These are phyloP conservation scores for Candida sphagnicola DNA, from an alignment of 805 yeast species.

Conservation along the genomic window DNA sequence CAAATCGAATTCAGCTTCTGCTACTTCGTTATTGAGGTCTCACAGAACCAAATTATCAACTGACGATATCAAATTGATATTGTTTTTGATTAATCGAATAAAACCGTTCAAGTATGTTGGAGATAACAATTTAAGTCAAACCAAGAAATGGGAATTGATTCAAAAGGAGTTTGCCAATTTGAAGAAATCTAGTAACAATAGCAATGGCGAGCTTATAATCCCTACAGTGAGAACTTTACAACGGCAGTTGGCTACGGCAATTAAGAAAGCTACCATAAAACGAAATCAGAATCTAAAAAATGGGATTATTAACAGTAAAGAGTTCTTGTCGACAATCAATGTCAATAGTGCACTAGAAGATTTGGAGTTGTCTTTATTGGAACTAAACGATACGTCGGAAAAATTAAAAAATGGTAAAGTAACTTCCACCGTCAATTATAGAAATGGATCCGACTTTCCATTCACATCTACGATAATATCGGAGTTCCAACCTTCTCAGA, in stretches of 20 bases:
- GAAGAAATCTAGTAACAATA: conserved; percentile 8
- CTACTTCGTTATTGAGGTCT: conserved; percentile 4
- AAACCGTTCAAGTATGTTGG: conserved; percentile 38
- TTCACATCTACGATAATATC: not conserved
- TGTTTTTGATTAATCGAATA: conserved; percentile 24
- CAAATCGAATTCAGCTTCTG: not conserved
- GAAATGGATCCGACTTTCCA: conserved; percentile 3
- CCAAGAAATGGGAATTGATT: conserved; percentile 33
- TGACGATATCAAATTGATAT: conserved; percentile 25
- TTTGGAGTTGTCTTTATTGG: conserved; percentile 23
- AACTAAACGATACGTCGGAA: conserved; percentile 29
- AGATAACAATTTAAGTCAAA: conserved; percentile 27
- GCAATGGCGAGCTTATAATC: conserved; percentile 11
- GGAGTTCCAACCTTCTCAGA: not conserved
- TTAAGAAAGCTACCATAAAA: conserved; percentile 21
- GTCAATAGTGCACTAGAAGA: conserved; percentile 19
- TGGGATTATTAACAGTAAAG: conserved; percentile 7
- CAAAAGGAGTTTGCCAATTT: conserved; percentile 20
- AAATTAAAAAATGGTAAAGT: conserved; percentile 23
- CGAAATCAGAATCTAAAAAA: conserved; percentile 4
- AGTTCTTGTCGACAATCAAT: conserved; percentile 12
- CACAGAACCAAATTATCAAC: conserved; percentile 23
- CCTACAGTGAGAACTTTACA: conserved; percentile 37
- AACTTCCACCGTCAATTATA: conserved; percentile 4
- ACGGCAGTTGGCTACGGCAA: conserved; percentile 29